Evolutionary conservation across 2,329 filamentous ascomycete species (phyloP).

Genomic region (Sarocladium oryzae): DNA sequence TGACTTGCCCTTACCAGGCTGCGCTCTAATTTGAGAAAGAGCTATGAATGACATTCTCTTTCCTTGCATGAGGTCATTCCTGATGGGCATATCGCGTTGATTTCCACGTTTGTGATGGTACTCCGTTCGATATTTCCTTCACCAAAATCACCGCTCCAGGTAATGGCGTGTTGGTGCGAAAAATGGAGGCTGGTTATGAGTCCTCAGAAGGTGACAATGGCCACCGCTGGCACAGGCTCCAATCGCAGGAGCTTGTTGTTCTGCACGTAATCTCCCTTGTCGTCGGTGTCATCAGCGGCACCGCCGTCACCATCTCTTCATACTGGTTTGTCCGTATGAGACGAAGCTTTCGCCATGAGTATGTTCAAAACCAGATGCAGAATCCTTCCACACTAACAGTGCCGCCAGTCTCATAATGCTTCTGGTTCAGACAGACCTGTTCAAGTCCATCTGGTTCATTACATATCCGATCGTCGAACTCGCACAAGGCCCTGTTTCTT

Average conservation of each 20-base stretch:
- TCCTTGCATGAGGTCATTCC: no score
- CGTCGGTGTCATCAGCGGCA: conserved; percentile 46
- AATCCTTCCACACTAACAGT: no score
- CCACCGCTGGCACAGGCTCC: background rate
- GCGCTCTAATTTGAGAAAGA: no score
- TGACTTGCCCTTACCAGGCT: no score
- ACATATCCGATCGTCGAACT: conserved; percentile 57
- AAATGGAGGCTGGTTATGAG: background rate
- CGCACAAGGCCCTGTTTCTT: conserved; percentile 40
- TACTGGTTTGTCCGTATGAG: conserved; percentile 72
- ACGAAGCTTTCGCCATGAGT: conserved; percentile 60
- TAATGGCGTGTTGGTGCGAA: no score
- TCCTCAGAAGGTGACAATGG: conserved; percentile 1
- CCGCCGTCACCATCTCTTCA: conserved; percentile 48
- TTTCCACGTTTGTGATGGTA: no score
- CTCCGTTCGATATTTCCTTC: no score
- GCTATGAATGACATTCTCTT: no score
- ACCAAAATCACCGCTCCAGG: no score
- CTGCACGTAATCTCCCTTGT: conserved; percentile 29
- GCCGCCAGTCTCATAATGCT: conserved; percentile 61
- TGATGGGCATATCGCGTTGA: no score
- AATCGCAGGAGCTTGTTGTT: conserved; percentile 14
- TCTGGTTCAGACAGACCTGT: conserved; percentile 64
- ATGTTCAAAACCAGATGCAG: conserved; percentile 1
- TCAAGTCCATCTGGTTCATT: conserved; percentile 63